Percentiles rank a stretch among this genome's conserved stretches.
phyloP scores from a whole-genome alignment of 179 eudicot genomes.

The Carnegiea gigantea region DNA sequence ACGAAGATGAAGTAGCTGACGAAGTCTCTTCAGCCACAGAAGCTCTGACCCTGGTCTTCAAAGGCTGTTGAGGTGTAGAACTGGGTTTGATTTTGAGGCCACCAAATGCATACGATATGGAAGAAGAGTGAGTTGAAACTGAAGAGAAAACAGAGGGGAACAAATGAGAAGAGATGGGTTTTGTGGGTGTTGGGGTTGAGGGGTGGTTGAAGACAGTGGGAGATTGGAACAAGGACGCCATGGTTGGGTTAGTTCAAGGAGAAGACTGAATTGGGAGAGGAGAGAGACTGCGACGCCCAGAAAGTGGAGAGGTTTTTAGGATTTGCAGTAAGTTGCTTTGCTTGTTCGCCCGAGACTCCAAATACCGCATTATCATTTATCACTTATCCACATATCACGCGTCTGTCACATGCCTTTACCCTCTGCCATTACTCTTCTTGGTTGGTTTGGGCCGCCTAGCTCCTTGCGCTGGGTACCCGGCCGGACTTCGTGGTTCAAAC shows the following conservation, averaged over 20 bases:
- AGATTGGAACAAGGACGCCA: constrained; percentile 22
- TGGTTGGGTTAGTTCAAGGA: neutral
- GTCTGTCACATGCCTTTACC: neutral
- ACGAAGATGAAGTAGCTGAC: constrained; percentile 1
- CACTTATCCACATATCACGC: constrained; percentile 30
- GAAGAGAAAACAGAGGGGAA: neutral
- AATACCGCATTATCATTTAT: constrained; percentile 17
- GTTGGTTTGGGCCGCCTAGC: neutral
- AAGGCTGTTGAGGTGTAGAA: neutral
- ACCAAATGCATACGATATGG: neutral
- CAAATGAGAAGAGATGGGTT: neutral
- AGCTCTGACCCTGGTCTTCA: constrained; percentile 23
- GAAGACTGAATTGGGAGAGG: neutral
- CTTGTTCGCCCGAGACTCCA: neutral
- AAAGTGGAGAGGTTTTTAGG: neutral
- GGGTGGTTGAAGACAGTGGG: constrained; percentile 14
- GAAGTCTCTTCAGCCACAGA: constrained; percentile 47
- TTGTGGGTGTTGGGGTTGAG: constrained; percentile 8
- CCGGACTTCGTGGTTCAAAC: too few species aligned
- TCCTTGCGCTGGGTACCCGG: too few species aligned
- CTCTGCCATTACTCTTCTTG: neutral
- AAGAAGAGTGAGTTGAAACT: neutral
- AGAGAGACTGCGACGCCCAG: neutral
- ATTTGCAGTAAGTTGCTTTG: neutral
- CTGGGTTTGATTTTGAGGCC: constrained; percentile 17